These are phyloP conservation scores for Globisporangium solare DNA, from an alignment of 352 stramenopile genomes.

Conservation along the genomic window DNA sequence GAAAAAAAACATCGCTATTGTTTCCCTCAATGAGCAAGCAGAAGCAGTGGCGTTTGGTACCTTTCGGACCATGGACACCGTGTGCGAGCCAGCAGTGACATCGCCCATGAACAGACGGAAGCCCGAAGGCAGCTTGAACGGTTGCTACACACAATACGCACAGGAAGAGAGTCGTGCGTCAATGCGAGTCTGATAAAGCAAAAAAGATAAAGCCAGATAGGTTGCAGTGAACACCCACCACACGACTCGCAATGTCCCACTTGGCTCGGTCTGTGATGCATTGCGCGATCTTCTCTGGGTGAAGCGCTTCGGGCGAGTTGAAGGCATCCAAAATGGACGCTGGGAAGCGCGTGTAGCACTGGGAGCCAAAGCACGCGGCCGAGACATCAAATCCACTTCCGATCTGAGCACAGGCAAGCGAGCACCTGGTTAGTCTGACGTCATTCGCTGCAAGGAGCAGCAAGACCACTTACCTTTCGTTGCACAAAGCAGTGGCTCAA, in stretches of 20 bases:
- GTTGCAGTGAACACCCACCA: constrained; percentile 24
- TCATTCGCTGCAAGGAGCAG: no score
- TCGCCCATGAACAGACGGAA: constrained; percentile 94
- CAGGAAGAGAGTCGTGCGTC: no score
- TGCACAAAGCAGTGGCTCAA: constrained; percentile 94
- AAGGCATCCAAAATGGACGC: constrained; percentile 51
- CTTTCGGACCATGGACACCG: constrained; percentile 79
- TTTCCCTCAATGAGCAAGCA: constrained; percentile 8
- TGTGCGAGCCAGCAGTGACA: constrained; percentile 91
- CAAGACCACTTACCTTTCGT: constrained; percentile 75
- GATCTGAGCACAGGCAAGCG: constrained; percentile 43
- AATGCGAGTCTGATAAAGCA: no score
- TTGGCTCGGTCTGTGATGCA: constrained; percentile 32
- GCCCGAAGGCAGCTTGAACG: constrained; percentile 53
- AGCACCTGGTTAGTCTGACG: neutral
- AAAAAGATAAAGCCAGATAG: no score
- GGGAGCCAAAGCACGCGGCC: constrained; percentile 91
- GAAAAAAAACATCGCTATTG: no score
- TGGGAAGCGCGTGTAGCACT: constrained; percentile 92
- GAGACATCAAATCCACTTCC: constrained; percentile 97
- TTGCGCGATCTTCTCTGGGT: constrained; percentile 44
- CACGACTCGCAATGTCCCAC: constrained; percentile 47
- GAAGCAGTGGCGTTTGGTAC: constrained; percentile 21
- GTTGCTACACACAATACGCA: constrained; percentile 26
- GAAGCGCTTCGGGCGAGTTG: constrained; percentile 38